Evolutionary conservation across 2,329 filamentous ascomycete species (phyloP), one percentile per base, ranked within the genome.

Genomic region (Tricladium varicosporioides): DNA sequence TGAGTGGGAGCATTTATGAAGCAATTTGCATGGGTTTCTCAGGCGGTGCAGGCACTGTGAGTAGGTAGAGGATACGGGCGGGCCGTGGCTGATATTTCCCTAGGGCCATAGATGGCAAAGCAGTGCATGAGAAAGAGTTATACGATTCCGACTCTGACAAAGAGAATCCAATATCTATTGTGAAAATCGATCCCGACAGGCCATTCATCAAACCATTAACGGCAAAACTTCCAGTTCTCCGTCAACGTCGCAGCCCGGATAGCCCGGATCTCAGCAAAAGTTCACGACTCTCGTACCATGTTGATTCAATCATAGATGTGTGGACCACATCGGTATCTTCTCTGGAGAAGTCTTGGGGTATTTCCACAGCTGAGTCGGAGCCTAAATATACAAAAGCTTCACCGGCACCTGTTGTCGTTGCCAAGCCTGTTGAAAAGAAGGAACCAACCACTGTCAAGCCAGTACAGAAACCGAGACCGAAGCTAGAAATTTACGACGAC

Each of bases 21-120:
- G 57, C 56, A 46, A 53, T 60, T 62, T 44, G 46, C 51, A 33
- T 60, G 60, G 60, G 48, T 60, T 19, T 48, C 53, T 14, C 18
- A 52, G 56, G 55, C 58, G 45, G 48, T 55, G 27, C 55, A 62
- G 53, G 60, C 58, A 48, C 36, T 54, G 57, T 60, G 42, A 50
- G 60, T 57, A 44, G 2, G n/a, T 10, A 11, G 7, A 18, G 31
- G 10, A 13, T 22, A 47, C 14, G n/a, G 45, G 18, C n/a, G 13
- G 22, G 19, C 13, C 16, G 52, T 32, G 36, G 11, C 50, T 60
- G 9, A 52, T 32, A 14, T 5, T n/a, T 44, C 8, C 48, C 10
- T 47, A 56, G 50, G 44, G 19, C 49, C 36, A 45, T 47, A 47
- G 43, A 53, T 14, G 47, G 33, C 43, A 59, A 27, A 18, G 19